Conservation (phyloP, 176 grass and related monocot genomes). For the Rhipidocladum racemiflorum region DNA sequence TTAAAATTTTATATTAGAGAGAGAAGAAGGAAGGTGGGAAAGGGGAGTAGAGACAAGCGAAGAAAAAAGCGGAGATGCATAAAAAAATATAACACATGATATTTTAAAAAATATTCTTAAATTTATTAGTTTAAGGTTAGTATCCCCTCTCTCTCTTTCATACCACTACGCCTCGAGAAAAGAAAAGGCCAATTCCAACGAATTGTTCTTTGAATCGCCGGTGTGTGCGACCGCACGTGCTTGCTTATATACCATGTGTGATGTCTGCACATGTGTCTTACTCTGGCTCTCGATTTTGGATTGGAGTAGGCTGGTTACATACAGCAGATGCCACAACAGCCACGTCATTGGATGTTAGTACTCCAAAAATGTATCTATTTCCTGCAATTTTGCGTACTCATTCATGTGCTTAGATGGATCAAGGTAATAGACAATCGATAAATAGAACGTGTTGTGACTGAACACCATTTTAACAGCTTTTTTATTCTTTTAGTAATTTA, state of each 20-base stretch:
- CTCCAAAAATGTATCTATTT: background rate
- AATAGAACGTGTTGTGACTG: background rate
- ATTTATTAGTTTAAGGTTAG: too few relatives aligned
- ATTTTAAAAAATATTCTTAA: too few relatives aligned
- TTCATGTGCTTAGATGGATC: background rate
- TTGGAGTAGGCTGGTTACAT: background rate
- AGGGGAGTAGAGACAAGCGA: too few relatives aligned
- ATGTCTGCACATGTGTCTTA: background rate
- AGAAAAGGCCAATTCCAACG: conserved; percentile 38
- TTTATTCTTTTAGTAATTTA: background rate
- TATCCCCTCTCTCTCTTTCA: too few relatives aligned
- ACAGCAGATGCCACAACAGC: background rate
- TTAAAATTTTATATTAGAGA: too few relatives aligned
- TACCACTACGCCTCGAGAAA: conserved; percentile 7
- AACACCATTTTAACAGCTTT: background rate
- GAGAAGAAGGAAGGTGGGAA: too few relatives aligned
- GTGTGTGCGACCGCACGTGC: conserved; percentile 23
- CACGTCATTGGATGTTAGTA: background rate
- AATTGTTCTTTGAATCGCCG: conserved; percentile 37
- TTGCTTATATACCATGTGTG: conserved; percentile 34
- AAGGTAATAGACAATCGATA: background rate
- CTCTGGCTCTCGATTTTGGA: background rate
- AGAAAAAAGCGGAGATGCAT: too few relatives aligned
- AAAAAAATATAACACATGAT: too few relatives aligned
- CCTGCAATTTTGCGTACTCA: background rate